phyloP scores from a whole-genome alignment of 768 basidiomycete species.

The Pholiota microspora region DNA sequence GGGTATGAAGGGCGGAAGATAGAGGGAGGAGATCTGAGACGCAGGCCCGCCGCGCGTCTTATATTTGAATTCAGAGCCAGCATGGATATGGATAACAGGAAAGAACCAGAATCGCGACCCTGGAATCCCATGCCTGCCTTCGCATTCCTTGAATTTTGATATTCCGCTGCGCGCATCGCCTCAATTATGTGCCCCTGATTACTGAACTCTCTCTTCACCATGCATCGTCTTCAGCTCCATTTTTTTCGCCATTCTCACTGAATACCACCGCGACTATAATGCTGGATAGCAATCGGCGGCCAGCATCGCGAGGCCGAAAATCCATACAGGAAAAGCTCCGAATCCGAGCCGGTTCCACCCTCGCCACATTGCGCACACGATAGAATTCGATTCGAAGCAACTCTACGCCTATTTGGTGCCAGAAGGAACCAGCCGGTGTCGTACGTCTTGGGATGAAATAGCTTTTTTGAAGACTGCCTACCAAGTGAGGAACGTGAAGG shows the following conservation, averaged over 20 bases:
- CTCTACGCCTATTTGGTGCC: neutral
- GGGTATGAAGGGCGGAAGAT: conserved; percentile 1
- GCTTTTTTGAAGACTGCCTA: no score
- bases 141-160: neutral
- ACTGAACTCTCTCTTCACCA: neutral
- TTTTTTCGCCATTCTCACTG: no score
- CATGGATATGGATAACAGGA: neutral
- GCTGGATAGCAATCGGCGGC: no score
- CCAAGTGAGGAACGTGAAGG: neutral
- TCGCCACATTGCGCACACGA: no score
- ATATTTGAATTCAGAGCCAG: conserved; percentile 8
- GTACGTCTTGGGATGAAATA: neutral
- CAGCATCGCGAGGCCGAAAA: neutral
- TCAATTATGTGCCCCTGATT: neutral
- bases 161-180: neutral
- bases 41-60: conserved; percentile 14
- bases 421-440: neutral
- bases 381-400: no score
- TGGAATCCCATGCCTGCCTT: neutral
- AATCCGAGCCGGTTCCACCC: neutral
- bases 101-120: neutral
- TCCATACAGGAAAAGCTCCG: neutral
- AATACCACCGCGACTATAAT: no score
- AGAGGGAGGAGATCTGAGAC: conserved; percentile 8
- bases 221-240: neutral